Evolutionary conservation across 495 filamentous ascomycete species (phyloP).

Genomic region (Daldinia grandis): DNA sequence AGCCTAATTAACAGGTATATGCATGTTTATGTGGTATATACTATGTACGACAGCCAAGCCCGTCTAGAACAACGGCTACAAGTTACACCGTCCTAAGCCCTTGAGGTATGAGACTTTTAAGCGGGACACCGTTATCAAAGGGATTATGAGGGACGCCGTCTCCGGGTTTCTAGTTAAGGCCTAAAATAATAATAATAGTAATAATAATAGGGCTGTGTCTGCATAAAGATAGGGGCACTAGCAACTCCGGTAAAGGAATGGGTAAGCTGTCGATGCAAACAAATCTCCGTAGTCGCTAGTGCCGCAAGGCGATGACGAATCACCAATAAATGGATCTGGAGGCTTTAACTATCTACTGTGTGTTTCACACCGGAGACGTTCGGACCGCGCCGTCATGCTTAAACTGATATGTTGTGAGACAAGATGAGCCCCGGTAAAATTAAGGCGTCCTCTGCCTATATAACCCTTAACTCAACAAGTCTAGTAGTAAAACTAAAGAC

Average conservation of each 20-base stretch:
- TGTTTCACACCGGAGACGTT: constrained; percentile 20
- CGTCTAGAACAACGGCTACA: constrained; percentile 8
- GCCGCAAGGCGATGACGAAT: constrained; percentile 3
- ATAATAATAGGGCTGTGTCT: neutral
- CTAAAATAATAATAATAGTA: no score
- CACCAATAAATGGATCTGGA: constrained; percentile 15
- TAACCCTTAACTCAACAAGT: neutral
- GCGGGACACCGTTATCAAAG: constrained; percentile 10
- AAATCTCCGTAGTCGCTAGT: constrained; percentile 32
- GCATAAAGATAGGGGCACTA: constrained; percentile 20
- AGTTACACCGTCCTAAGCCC: constrained; percentile 9
- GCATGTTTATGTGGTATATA: constrained; percentile 5
- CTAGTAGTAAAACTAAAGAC: neutral
- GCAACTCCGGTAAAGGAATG: neutral
- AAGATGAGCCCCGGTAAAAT: constrained; percentile 1
- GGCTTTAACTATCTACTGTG: constrained; percentile 29
- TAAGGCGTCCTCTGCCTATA: neutral
- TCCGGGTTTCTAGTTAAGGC: neutral
- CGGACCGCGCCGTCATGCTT: constrained; percentile 5
- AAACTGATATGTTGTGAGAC: neutral
- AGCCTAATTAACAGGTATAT: constrained; percentile 8
- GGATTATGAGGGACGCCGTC: neutral
- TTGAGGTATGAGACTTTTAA: constrained; percentile 2
- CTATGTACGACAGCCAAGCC: constrained; percentile 3
- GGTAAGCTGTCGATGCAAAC: constrained; percentile 16